Evolutionary conservation across 768 basidiomycete species (phyloP).

Genomic region (Scleroderma bovista): DNA sequence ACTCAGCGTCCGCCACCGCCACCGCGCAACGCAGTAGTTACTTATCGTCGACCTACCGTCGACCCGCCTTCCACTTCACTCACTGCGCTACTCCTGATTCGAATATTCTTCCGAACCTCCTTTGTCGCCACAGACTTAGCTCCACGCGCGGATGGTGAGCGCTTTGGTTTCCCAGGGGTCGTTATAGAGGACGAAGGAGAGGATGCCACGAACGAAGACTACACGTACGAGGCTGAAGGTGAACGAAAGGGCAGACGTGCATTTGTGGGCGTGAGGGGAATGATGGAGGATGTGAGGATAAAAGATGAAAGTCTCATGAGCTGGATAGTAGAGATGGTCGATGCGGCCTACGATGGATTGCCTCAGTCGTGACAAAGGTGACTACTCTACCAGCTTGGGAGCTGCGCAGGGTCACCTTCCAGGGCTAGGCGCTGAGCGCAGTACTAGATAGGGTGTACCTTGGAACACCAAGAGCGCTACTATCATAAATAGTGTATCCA

Average conservation of each 20-base stretch:
- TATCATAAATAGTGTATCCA: not conserved
- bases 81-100: constrained; percentile 75
- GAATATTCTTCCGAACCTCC: constrained; percentile 76
- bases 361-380: constrained; percentile 14
- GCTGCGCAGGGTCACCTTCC: not conserved
- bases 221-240: constrained; percentile 53
- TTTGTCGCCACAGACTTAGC: constrained; percentile 62
- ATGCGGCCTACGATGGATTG: constrained; percentile 37
- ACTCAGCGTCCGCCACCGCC: constrained; percentile 69
- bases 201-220: constrained; percentile 30
- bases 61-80: constrained; percentile 73
- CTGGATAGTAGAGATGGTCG: constrained; percentile 59
- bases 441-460: not conserved
- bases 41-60: constrained; percentile 49
- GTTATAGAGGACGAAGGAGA: constrained; percentile 75
- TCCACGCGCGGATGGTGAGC: constrained; percentile 73
- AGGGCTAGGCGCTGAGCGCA: not conserved
- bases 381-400: no score
- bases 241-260: constrained; percentile 67
- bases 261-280: constrained; percentile 53
- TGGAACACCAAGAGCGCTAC: not conserved
- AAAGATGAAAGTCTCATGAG: constrained; percentile 55
- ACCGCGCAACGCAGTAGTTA: constrained; percentile 55
- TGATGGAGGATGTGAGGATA: constrained; percentile 62
- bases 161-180: constrained; percentile 86